Evolutionary conservation across 176 grass and related monocot species (phyloP).

Genomic region (Cymbopogon citratus): DNA sequence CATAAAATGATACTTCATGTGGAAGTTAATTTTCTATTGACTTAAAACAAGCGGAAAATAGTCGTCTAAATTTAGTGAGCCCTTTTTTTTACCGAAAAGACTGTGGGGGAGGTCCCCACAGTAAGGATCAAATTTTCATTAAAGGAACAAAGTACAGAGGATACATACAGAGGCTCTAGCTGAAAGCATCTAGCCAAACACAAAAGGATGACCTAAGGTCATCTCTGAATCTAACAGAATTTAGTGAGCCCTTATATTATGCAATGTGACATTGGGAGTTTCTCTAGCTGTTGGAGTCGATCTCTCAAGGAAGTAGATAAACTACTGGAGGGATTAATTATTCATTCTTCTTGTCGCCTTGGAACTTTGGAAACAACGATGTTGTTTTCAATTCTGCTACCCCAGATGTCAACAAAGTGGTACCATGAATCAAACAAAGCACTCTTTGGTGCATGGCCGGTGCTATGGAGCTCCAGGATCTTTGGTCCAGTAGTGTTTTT

Average conservation of each 20-base stretch:
- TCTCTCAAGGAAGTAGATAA: not conserved
- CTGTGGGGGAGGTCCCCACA: too few species aligned
- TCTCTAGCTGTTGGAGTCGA: too few species aligned
- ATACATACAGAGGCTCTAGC: too few species aligned
- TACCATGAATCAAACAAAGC: not conserved
- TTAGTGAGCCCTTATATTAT: too few species aligned
- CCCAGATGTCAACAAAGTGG: not conserved
- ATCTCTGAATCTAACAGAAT: too few species aligned
- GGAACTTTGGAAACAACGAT: not conserved
- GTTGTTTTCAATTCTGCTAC: not conserved
- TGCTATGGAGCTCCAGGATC: not conserved
- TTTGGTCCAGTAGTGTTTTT: not conserved
- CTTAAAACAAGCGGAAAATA: not conserved
- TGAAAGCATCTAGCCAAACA: too few species aligned
- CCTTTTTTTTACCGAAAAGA: too few species aligned
- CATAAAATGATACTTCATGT: not conserved
- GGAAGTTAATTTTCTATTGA: not conserved
- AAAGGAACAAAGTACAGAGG: too few species aligned
- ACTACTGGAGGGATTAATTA: not conserved
- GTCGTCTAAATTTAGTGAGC: not conserved
- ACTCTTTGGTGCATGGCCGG: not conserved
- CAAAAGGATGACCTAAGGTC: too few species aligned
- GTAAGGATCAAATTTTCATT: too few species aligned
- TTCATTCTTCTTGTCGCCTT: not conserved
- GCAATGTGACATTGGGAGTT: too few species aligned